Base-by-base conservation (phyloP, 805 yeast genomes). In the Kazachstania bromeliacearum region DNA sequence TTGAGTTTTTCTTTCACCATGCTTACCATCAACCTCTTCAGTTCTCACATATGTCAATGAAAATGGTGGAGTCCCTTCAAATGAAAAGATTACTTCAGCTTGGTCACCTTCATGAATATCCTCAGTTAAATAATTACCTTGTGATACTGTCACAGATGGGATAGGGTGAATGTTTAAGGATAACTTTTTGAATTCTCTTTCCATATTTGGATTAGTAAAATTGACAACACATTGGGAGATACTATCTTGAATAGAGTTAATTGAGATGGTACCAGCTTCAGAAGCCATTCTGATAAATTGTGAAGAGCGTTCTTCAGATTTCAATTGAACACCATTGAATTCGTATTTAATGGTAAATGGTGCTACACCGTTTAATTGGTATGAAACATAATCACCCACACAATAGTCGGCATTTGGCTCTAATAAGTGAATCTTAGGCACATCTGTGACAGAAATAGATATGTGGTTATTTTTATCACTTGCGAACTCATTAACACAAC, bases 61-160 rank as follows among this genome's bases (percentile, higher is more conserved):
- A 64, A 89, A 92, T 9, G 99, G 99, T 8, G 97, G 95, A 0
- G 77, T 73, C 12, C 98, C 98, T 23, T 73, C 71, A 50, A 92
- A 83, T 15, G 75, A 71, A 61, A 92, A 89, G 2, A 71, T 71
- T 33, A 92, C 76, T 53, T 87, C 95, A 1, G 94, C 88, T 51
- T 82, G 84, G 46, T 92, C 98, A 32, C 97, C 98, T 54, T 85
- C 94, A 50, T 87, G 94, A 29, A 92, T 83, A 56, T 85, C 89
- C 51, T 79, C 88, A 38, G 79, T 73, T 7, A 78, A 62, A 13
- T 73, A 64, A 38, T 75, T 79, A n/a, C 95, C 95, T 48, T 79
- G 83, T 17, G 79, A 73, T 12, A 89, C 77, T 40, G 80, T 87
- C 12, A 89, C 96, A 0, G 95, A 79, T 19, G 84, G 84, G 25